Conservation (phyloP, 2,329 filamentous ascomycete genomes). For the Fusarium nisikadoi region DNA sequence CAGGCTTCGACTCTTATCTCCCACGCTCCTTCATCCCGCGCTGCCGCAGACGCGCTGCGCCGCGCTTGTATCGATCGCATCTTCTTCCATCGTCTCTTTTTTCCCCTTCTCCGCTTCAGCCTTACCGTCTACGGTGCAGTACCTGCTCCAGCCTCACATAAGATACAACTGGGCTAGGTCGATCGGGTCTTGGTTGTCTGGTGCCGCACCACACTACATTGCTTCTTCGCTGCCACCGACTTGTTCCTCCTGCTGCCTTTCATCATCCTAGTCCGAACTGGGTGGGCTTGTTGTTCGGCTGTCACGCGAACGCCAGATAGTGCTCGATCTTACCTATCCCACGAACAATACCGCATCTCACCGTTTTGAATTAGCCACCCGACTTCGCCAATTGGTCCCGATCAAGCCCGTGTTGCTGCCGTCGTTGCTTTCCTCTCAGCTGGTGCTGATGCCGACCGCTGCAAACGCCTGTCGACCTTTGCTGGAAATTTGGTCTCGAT, state of each 20-base stretch:
- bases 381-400: slow-evolving; percentile 45
- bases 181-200: slow-evolving; percentile 36
- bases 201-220: slow-evolving; percentile 39
- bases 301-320: slow-evolving; percentile 44
- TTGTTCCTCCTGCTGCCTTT: slow-evolving; percentile 37
- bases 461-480: slow-evolving; percentile 47
- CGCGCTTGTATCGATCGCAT: slow-evolving; percentile 36
- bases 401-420: slow-evolving; percentile 21
- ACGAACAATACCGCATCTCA: slow-evolving; percentile 24
- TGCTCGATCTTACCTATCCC: slow-evolving; percentile 29
- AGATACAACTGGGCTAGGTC: slow-evolving; percentile 21
- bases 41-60: slow-evolving; percentile 42
- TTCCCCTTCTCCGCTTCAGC: slow-evolving; percentile 29
- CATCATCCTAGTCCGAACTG: slow-evolving; percentile 37
- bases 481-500: slow-evolving; percentile 49
- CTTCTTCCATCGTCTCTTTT: slow-evolving; percentile 35
- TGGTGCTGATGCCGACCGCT: slow-evolving; percentile 54
- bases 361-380: slow-evolving; percentile 26
- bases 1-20: slow-evolving; percentile 45
- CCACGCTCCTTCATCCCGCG: slow-evolving; percentile 45
- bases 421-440: slow-evolving; percentile 34
- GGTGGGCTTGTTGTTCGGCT: slow-evolving; percentile 39
- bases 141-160: slow-evolving; percentile 40
- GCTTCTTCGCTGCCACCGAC: slow-evolving; percentile 44
- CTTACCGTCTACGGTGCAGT: slow-evolving; percentile 33